A percentile compares a stretch with the other conserved stretches of the same genome.
Conservation (phyloP, 805 yeast species). For the Cephaloascus fragrans region DNA sequence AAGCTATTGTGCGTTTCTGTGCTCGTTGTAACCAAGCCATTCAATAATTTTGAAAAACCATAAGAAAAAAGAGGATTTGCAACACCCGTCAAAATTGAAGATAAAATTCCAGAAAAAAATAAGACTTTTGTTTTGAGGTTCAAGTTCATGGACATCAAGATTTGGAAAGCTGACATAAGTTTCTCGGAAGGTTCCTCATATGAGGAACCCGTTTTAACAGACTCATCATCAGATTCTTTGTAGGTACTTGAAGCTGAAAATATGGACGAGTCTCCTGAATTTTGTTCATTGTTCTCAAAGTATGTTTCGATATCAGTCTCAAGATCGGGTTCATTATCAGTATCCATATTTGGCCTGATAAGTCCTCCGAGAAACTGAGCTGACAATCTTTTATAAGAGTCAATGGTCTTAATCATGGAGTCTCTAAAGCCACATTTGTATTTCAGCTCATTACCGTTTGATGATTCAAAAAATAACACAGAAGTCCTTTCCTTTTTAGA, state of each 20-base stretch:
- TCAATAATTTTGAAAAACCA: conserved; percentile 59
- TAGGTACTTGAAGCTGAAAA: no score
- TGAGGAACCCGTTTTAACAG: not conserved
- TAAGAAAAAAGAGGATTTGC: conserved; percentile 72
- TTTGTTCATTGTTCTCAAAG: not conserved
- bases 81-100: conserved; percentile 49
- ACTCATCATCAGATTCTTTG: no score
- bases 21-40: conserved; percentile 46
- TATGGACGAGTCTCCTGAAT: not conserved
- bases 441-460: no score
- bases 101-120: conserved; percentile 39
- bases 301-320: no score
- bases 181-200: not conserved
- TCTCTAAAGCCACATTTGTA: not conserved
- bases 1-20: conserved; percentile 19
- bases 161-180: conserved; percentile 3
- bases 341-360: not conserved
- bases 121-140: conserved; percentile 13
- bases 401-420: not conserved
- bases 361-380: not conserved
- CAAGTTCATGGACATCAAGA: conserved; percentile 16
- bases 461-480: no score
- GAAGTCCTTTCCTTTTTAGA: conserved; percentile 8
- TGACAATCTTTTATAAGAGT: not conserved
- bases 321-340: not conserved